Base-by-base conservation (phyloP, 306 rosid genomes). In the Rosa chinensis region DNA sequence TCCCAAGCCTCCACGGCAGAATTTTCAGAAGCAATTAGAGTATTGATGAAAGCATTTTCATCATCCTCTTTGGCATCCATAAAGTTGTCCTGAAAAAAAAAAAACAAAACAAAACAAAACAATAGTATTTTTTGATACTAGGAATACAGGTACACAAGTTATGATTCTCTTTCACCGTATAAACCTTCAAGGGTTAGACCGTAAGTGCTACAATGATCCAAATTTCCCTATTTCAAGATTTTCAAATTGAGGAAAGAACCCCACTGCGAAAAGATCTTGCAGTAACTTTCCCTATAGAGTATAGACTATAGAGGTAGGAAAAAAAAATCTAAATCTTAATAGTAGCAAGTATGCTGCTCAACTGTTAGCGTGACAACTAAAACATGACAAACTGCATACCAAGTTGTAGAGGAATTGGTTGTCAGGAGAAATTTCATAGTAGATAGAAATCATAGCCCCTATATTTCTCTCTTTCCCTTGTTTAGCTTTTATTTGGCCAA, bases 371-470 rank as follows among this genome's bases (percentile, higher is more conserved):
- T 13, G 2, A 44, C 37, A 40, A 42, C 23, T 48, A 16, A 72
- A 20, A 32, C n/a, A 55, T 21, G 77, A 23, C 39, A 66, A 73
- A 74, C 68, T 40, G 39, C 68, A 74, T 4, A 74, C n/a, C 8
- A 40, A 21, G 23, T 21, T 53, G 12, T 2, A 56, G 40, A 55
- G 14, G 14, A 56, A 17, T 40, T 56, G 10, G 69, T 25, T 58
- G 14, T 16, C 28, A n/a, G 5, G 68, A 61, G 40, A 50, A 59
- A 61, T 25, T 12, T 0, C 16, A 52, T 70, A 43, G 56, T 14
- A 18, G 4, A 63, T 18, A 32, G 78, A 44, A 43, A 59, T 28
- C 70, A 75, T 11, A 20, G 21, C 20, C 66, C 10, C 50, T 43
- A 69, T 10, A 21, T 28, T 28, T 17, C 20, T 39, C 45, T 40